A percentile compares a stretch with the other conserved stretches of the same genome.
phyloP scores from a whole-genome alignment of 1,139 yeast species.

The Hyphopichia wangnamkhiaoensis region DNA sequence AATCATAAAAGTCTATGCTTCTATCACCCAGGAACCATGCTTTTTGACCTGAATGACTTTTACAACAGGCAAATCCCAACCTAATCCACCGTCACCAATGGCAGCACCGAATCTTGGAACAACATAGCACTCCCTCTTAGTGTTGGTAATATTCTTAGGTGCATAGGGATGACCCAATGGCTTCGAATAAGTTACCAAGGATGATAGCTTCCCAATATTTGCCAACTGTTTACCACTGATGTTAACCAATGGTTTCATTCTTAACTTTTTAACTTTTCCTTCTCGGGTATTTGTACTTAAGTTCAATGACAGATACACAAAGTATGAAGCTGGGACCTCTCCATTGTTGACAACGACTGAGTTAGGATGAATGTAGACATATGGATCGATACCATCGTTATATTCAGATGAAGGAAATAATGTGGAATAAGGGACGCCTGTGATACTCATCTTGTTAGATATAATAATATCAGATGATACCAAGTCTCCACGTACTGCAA shows the following conservation, averaged over 20 bases:
- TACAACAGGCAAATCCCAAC: slow-evolving; percentile 90
- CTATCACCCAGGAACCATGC: slow-evolving; percentile 60
- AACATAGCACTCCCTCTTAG: slow-evolving; percentile 82
- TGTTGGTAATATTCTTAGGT: slow-evolving; percentile 63
- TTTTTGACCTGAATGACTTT: slow-evolving; percentile 71
- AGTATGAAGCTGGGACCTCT: slow-evolving; percentile 69
- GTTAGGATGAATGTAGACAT: slow-evolving; percentile 74
- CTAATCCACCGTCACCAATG: slow-evolving; percentile 79
- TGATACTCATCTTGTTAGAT: slow-evolving; percentile 59
- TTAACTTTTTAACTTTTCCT: slow-evolving; percentile 43
- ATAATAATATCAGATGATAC: slow-evolving; percentile 63
- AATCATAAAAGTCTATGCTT: too few species aligned
- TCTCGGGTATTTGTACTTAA: slow-evolving; percentile 40
- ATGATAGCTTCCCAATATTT: slow-evolving; percentile 72
- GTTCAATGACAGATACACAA: slow-evolving; percentile 69
- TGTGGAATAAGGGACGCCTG: slow-evolving; percentile 73
- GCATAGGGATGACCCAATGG: slow-evolving; percentile 92
- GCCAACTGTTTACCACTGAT: slow-evolving; percentile 73
- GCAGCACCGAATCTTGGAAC: slow-evolving; percentile 89
- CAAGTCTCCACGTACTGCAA: slow-evolving; percentile 81
- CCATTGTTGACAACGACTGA: slow-evolving; percentile 61
- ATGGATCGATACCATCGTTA: slow-evolving; percentile 40
- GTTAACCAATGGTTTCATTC: slow-evolving; percentile 79
- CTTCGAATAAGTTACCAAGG: slow-evolving; percentile 79
- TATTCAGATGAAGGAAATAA: slow-evolving; percentile 54